phyloP scores from a whole-genome alignment of 345 rosid genomes.

The Eucalyptus curtisii region DNA sequence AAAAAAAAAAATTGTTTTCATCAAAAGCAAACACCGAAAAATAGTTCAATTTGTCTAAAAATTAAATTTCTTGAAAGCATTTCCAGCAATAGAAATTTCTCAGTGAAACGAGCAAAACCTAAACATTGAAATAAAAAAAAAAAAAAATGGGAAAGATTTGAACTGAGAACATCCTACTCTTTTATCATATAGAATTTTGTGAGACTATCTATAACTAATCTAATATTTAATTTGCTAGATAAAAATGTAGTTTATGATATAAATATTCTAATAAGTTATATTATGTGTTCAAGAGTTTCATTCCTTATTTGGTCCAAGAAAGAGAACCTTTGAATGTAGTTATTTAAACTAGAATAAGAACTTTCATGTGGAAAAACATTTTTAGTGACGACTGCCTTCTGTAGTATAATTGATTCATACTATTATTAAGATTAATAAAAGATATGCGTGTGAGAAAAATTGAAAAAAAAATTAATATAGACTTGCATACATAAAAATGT shows the following conservation, averaged over 20 bases:
- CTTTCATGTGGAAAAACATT: neutral
- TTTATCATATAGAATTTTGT: neutral
- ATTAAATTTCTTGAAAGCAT: neutral
- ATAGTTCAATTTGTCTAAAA: neutral
- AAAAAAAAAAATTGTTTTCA: neutral
- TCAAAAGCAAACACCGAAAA: neutral
- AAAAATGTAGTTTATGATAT: neutral
- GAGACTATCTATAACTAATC: neutral
- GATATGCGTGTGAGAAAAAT: neutral
- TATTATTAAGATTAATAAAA: neutral
- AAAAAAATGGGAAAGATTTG: neutral
- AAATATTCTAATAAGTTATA: neutral
- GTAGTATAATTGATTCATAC: neutral
- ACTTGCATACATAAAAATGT: neutral
- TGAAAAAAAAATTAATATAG: neutral
- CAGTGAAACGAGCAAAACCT: neutral
- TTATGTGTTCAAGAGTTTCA: neutral
- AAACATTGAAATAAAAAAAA: neutral
- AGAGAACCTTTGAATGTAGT: neutral
- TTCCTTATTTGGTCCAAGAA: neutral
- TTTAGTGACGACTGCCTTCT: neutral
- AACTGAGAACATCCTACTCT: neutral
- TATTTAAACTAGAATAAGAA: neutral
- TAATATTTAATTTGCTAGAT: neutral
- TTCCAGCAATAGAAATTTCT: neutral